Evolutionary conservation across 2,329 filamentous ascomycete genomes (phyloP).

Genomic region (Fusarium proliferatum): DNA sequence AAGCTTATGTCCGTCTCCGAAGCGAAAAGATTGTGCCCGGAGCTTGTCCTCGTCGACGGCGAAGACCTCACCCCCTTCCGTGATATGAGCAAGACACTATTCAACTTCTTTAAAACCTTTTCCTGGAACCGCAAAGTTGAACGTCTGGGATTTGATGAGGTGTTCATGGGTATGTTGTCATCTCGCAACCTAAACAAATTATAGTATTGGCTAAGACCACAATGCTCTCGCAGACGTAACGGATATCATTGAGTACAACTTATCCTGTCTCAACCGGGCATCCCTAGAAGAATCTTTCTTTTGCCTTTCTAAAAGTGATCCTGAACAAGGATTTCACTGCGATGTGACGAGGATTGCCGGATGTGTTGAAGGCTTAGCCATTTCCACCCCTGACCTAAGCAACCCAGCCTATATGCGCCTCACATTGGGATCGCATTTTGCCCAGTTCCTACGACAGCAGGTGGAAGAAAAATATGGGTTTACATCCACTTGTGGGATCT

Average conservation of each 20-base stretch:
- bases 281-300: slow-evolving; percentile 80
- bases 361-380: slow-evolving; percentile 55
- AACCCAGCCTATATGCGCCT: slow-evolving; percentile 68
- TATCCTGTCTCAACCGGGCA: slow-evolving; percentile 74
- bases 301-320: slow-evolving; percentile 76
- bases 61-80: slow-evolving; percentile 89
- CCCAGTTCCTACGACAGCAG: slow-evolving; percentile 75
- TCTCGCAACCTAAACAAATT: not conserved
- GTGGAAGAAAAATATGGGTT: slow-evolving; percentile 83
- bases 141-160: slow-evolving; percentile 90
- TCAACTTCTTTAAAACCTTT: slow-evolving; percentile 75
- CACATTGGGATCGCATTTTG: slow-evolving; percentile 83
- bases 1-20: slow-evolving; percentile 90
- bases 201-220: slow-evolving; percentile 8
- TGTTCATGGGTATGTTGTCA: slow-evolving; percentile 60
- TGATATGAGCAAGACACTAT: slow-evolving; percentile 85
- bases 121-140: slow-evolving; percentile 85
- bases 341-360: slow-evolving; percentile 77
- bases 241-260: slow-evolving; percentile 86
- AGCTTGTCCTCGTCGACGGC: slow-evolving; percentile 85
- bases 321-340: slow-evolving; percentile 82
- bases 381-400: slow-evolving; percentile 42
- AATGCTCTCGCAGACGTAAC: slow-evolving; percentile 74
- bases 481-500: slow-evolving; percentile 87
- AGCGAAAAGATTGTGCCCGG: slow-evolving; percentile 82